phyloP scores from a whole-genome alignment of 768 basidiomycete species.

The Leucocoprinus sp. region DNA sequence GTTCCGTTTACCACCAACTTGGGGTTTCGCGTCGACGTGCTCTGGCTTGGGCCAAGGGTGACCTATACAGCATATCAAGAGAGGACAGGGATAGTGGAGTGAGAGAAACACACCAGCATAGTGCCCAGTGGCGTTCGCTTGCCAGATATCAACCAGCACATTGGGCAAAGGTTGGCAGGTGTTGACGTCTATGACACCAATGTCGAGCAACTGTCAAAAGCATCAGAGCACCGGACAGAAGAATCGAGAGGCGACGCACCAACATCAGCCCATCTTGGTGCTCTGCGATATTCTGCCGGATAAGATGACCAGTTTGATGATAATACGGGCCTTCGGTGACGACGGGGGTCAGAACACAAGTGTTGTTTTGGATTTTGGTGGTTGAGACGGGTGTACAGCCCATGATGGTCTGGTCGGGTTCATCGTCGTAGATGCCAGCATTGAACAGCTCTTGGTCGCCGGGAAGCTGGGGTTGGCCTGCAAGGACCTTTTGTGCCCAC shows the following conservation, averaged over 20 bases:
- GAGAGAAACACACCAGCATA: constrained; percentile 33
- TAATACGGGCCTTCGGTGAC: constrained; percentile 51
- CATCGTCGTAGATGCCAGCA: constrained; percentile 27
- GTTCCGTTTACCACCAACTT: constrained; percentile 35
- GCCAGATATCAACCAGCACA: constrained; percentile 53
- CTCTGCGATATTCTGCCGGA: constrained; percentile 49
- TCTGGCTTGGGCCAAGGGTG: constrained; percentile 40
- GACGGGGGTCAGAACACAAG: constrained; percentile 44
- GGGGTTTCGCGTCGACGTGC: constrained; percentile 35
- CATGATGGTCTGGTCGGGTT: constrained; percentile 28
- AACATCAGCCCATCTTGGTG: constrained; percentile 40
- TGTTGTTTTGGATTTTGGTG: constrained; percentile 44
- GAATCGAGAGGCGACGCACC: constrained; percentile 21
- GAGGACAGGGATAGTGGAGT: background rate
- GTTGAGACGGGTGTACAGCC: constrained; percentile 39
- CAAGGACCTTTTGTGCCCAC: constrained; percentile 37
- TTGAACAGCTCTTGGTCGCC: constrained; percentile 37
- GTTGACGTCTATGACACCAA: constrained; percentile 50
- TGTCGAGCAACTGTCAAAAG: constrained; percentile 34
- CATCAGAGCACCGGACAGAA: background rate
- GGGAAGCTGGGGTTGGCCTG: constrained; percentile 30
- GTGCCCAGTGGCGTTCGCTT: constrained; percentile 46
- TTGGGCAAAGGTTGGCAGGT: constrained; percentile 48
- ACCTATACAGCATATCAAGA: constrained; percentile 18
- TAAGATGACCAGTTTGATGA: constrained; percentile 38